A percentile compares a stretch with the other conserved stretches of the same genome.
phyloP scores from a whole-genome alignment of 768 basidiomycete genomes.

The Calocera viscosa region DNA sequence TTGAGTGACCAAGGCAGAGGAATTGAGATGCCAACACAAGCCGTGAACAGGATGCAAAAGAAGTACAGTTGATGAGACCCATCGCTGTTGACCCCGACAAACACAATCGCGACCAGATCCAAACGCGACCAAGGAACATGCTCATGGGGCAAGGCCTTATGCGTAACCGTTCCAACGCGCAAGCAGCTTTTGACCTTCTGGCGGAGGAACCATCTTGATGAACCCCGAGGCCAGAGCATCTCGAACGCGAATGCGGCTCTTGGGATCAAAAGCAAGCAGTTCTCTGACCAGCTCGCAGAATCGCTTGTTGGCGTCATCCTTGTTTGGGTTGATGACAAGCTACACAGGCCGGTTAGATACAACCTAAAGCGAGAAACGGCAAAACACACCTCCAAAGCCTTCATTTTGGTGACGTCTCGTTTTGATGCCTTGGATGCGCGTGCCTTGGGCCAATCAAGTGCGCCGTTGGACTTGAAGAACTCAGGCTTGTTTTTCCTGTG shows the following conservation, averaged over 20 bases:
- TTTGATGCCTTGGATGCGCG: slow-evolving; percentile 79
- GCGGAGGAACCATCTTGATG: slow-evolving; percentile 33
- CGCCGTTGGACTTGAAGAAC: slow-evolving; percentile 70
- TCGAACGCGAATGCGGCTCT: slow-evolving; percentile 72
- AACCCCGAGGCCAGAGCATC: slow-evolving; percentile 83
- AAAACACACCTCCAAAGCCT: slow-evolving; percentile 53
- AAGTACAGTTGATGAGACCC: not conserved
- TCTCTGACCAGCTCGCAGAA: slow-evolving; percentile 82
- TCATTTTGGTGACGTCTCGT: slow-evolving; percentile 84
- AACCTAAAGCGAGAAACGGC: not conserved
- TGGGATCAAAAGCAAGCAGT: slow-evolving; percentile 82
- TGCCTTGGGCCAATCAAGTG: slow-evolving; percentile 83
- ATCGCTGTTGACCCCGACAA: not conserved
- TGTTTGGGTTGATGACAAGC: slow-evolving; percentile 70
- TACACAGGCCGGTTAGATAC: slow-evolving; percentile 24
- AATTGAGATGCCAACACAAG: not conserved
- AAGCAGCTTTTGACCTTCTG: slow-evolving; percentile 7
- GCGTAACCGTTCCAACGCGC: not conserved
- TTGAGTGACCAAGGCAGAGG: not conserved
- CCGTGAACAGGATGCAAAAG: not conserved
- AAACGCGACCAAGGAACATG: too few relatives aligned
- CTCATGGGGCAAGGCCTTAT: not conserved
- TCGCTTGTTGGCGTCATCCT: slow-evolving; percentile 55
- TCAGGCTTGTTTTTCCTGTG: slow-evolving; percentile 68
- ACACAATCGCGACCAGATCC: too few relatives aligned